Evolutionary conservation across 1,284 basidiomycete genomes (phyloP).

Genomic region (Trichosporon sp.): DNA sequence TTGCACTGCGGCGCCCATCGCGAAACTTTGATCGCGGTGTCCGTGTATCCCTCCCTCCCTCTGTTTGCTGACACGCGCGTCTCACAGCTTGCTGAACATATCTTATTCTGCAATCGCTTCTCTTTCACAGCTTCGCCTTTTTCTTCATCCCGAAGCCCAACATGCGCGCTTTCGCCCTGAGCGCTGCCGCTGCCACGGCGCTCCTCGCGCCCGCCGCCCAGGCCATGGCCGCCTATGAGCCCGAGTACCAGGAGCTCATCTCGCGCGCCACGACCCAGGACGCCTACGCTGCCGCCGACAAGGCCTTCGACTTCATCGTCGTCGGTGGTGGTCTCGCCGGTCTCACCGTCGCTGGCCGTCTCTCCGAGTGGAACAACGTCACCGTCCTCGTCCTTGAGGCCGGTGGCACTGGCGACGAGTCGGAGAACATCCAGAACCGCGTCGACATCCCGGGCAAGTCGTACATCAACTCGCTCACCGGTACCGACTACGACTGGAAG

Average conservation of each 20-base stretch:
- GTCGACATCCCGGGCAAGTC: conserved; percentile 30
- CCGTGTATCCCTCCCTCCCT: background rate
- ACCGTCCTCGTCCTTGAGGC: conserved; percentile 71
- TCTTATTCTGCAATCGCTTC: background rate
- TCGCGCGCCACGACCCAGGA: conserved; percentile 34
- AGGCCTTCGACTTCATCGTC: conserved; percentile 48
- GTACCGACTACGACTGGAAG: conserved; percentile 60
- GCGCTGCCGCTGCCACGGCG: background rate
- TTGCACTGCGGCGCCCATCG: background rate
- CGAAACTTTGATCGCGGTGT: background rate
- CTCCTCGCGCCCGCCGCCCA: background rate
- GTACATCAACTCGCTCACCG: conserved; percentile 45
- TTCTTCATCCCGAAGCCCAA: background rate
- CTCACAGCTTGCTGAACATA: background rate
- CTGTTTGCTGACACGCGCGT: background rate
- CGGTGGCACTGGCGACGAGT: conserved; percentile 59
- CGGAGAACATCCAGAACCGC: background rate
- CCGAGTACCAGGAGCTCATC: conserved; percentile 13
- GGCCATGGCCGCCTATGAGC: background rate
- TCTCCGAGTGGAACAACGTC: conserved; percentile 62
- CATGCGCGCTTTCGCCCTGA: background rate
- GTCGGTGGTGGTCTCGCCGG: conserved; percentile 65
- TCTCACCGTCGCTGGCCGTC: conserved; percentile 63
- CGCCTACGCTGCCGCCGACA: conserved; percentile 26
- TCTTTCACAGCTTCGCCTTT: background rate